Base-by-base conservation (phyloP, 805 yeast species). In the Candida namnaoensis region DNA sequence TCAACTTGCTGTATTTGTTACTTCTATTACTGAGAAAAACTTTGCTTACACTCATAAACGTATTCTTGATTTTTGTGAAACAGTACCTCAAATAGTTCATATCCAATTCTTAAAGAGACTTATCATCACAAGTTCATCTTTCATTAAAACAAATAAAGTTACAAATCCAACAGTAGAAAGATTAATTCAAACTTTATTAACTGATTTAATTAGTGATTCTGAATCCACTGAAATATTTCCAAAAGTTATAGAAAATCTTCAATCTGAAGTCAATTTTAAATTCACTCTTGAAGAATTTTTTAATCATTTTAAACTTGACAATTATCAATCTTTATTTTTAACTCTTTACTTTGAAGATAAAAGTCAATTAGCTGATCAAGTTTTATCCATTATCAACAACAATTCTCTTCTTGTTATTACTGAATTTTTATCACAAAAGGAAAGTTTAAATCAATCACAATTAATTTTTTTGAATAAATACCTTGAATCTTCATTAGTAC, bases 1-100 rank as follows among this genome's bases (percentile, higher is more conserved):
- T 32, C 87, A 81, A 58, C 53, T 81, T 35, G 66, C 74, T 15
- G 65, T 80, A 38, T 60, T 79, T 38, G 61, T 72, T 39, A 62
- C 74, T 34, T 68, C 74, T 23, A 59, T 71, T 46, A 56, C 65
- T 30, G 58, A 59, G 24, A 58, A 60, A 23, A 71, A 69, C 56
- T 65, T 70, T 53, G 61, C 59, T 24, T 45, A 60, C 19, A 62
- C 69, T 26, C 53, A 58, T 38, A 50, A 54, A 34, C 75, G 79
- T 53, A 75, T 79, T 52, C 65, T 68, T 42, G 64, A 62, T 48
- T 68, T 80, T 27, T 53, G 74, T 42, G 59, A 54, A 11, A 61
- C 61, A 30, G 48, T 51, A 41, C 55, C 64, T 32, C 57, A 62
- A 9, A 62, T 59, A 36, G 61, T 63, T 34, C 60, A 60, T 45